Evolutionary conservation across 2,329 filamentous ascomycete genomes (phyloP).

Genomic region (Trichoderma koningii): DNA sequence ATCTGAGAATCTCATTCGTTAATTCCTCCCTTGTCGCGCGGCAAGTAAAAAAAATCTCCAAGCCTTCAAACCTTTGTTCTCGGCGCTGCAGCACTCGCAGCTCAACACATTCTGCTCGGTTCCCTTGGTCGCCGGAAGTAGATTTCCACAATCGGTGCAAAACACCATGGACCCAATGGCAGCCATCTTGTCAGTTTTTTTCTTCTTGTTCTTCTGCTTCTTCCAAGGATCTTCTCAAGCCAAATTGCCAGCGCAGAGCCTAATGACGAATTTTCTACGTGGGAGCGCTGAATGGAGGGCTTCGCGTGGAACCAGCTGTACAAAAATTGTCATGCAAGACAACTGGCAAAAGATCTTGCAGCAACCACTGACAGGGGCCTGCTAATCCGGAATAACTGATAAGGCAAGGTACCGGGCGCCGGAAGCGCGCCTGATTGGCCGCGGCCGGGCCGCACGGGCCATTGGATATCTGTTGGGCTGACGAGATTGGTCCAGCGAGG

Average conservation of each 20-base stretch:
- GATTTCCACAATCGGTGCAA: conserved; percentile 88
- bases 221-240: not conserved
- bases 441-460: conserved; percentile 14
- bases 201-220: not conserved
- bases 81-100: conserved; percentile 83
- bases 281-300: conserved; percentile 10
- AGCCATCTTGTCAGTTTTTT: conserved; percentile 62
- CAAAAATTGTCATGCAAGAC: conserved; percentile 34
- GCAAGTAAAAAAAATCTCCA: not conserved
- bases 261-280: conserved; percentile 15
- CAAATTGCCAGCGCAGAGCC: conserved; percentile 18
- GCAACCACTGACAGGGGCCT: conserved; percentile 8
- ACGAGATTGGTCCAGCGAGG: conserved; percentile 28
- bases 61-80: conserved; percentile 69
- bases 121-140: conserved; percentile 79
- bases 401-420: conserved; percentile 30
- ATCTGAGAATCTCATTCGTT: conserved; percentile 51
- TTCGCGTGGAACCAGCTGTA: conserved; percentile 28
- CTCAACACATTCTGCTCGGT: conserved; percentile 72
- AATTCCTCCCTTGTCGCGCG: conserved; percentile 7
- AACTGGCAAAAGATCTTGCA: conserved; percentile 26
- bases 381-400: conserved; percentile 39
- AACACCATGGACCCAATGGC: conserved; percentile 90
- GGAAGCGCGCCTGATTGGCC: conserved; percentile 34
- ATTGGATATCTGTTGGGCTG: conserved; percentile 1